These are phyloP conservation scores for Fusarium clavum DNA, from an alignment of 2,329 filamentous ascomycete genomes.

Conservation along the genomic window DNA sequence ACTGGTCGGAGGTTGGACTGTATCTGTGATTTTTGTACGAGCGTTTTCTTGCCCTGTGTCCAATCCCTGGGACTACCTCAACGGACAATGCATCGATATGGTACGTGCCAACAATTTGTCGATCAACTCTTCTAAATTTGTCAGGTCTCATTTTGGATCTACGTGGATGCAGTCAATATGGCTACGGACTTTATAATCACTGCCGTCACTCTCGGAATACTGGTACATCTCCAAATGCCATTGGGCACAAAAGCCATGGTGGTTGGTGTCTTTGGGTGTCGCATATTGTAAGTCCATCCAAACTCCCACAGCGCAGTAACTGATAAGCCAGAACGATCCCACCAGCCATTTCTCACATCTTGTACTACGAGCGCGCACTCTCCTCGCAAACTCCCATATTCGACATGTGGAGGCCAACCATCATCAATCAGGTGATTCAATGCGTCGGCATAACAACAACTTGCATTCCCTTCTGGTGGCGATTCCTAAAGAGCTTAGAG, in stretches of 20 bases:
- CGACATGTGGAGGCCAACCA: slow-evolving; percentile 14
- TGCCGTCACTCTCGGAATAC: not conserved
- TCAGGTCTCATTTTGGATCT: slow-evolving; percentile 13
- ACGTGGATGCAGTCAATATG: slow-evolving; percentile 1
- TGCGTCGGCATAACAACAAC: slow-evolving; percentile 18
- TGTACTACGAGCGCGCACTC: not conserved
- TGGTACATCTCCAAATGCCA: slow-evolving; percentile 5
- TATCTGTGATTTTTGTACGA: not conserved
- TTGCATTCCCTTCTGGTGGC: slow-evolving; percentile 20
- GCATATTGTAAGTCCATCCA: slow-evolving; percentile 1
- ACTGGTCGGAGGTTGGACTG: not conserved
- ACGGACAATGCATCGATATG: slow-evolving; percentile 9
- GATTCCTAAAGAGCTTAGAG: slow-evolving; percentile 17
- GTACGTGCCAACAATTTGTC: not conserved
- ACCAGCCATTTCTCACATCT: slow-evolving; percentile 8
- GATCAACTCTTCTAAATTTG: not conserved
- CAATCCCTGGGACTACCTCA: slow-evolving; percentile 3
- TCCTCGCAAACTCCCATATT: slow-evolving; percentile 1
- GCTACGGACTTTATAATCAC: not conserved
- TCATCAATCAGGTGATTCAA: slow-evolving; percentile 15
- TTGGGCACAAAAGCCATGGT: slow-evolving; percentile 6
- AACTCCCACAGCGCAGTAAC: not conserved
- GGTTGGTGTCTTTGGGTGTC: slow-evolving; percentile 11
- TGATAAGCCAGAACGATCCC: slow-evolving; percentile 6
- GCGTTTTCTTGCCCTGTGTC: slow-evolving; percentile 5